Conservation (phyloP, 1,284 basidiomycete genomes). For the Austroboletus novae-zelandiae region DNA sequence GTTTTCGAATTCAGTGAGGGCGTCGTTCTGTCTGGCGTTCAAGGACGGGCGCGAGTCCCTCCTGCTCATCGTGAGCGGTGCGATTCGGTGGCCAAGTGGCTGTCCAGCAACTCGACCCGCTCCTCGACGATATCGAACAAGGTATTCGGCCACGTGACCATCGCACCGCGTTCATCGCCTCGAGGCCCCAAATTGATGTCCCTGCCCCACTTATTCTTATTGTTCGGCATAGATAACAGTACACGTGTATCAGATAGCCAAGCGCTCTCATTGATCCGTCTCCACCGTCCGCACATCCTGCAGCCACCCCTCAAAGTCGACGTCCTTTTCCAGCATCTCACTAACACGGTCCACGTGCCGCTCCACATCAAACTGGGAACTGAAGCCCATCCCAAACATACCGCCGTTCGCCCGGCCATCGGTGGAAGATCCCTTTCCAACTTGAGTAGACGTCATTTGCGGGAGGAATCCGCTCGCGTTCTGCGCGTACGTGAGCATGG, state of each 20-base stretch:
- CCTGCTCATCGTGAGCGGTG: constrained; percentile 63
- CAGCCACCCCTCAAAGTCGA: constrained; percentile 47
- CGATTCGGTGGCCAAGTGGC: constrained; percentile 31
- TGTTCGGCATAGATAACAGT: constrained; percentile 18
- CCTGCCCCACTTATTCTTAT: constrained; percentile 24
- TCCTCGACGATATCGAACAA: constrained; percentile 32
- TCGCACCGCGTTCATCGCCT: constrained; percentile 27
- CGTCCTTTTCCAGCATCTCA: constrained; percentile 43
- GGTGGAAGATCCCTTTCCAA: constrained; percentile 13
- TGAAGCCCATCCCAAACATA: constrained; percentile 37
- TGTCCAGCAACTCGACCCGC: constrained; percentile 11
- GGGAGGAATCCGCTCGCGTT: constrained; percentile 39
- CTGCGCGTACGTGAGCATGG: constrained; percentile 40
- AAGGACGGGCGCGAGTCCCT: constrained; percentile 74
- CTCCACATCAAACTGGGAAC: constrained; percentile 50
- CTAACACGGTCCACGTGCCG: constrained; percentile 40
- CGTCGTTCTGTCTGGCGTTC: constrained; percentile 68
- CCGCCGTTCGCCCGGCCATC: constrained; percentile 23
- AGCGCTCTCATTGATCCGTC: constrained; percentile 7
- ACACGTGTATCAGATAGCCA: constrained; percentile 18
- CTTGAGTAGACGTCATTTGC: constrained; percentile 40
- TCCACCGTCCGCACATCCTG: constrained; percentile 31
- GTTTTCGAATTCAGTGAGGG: constrained; percentile 77
- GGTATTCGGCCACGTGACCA: constrained; percentile 28
- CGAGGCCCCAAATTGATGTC: constrained; percentile 32